phyloP scores from a whole-genome alignment of 176 grass and related monocot genomes.

The Musa beccarii region DNA sequence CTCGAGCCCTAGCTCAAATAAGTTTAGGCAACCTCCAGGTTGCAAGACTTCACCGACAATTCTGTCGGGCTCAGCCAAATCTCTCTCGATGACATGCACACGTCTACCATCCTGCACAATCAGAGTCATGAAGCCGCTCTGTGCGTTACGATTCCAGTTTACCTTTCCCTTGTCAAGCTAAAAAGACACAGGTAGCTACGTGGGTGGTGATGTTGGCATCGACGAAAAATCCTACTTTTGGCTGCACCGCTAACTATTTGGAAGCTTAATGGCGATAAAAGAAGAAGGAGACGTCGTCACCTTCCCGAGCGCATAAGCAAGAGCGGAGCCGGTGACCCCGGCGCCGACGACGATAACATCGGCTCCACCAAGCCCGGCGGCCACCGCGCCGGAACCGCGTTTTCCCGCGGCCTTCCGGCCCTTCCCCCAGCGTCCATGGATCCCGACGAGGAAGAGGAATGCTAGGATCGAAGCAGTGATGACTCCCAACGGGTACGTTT shows the following conservation, averaged over 20 bases:
- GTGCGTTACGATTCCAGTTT: too few relatives aligned
- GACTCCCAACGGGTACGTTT: constrained; percentile 16
- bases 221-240: too few relatives aligned
- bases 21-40: constrained; percentile 75
- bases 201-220: too few relatives aligned
- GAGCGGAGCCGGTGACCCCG: constrained; percentile 81
- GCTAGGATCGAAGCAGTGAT: constrained; percentile 40
- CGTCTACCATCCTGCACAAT: constrained; percentile 57
- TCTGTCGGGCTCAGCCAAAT: constrained; percentile 74
- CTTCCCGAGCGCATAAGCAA: constrained; percentile 90
- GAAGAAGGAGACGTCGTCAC: constrained; percentile 4
- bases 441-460: constrained; percentile 18
- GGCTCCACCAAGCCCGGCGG: constrained; percentile 13
- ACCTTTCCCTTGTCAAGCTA: too few relatives aligned
- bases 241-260: too few relatives aligned
- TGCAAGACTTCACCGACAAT: constrained; percentile 89
- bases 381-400: not conserved
- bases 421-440: constrained; percentile 9
- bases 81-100: constrained; percentile 88
- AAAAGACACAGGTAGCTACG: too few relatives aligned
- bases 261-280: not conserved
- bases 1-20: constrained; percentile 69
- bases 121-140: not conserved
- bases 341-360: constrained; percentile 86
- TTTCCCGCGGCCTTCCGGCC: not conserved